Base-by-base conservation (phyloP, 1,284 basidiomycete species). In the Boletus nobilissimus region DNA sequence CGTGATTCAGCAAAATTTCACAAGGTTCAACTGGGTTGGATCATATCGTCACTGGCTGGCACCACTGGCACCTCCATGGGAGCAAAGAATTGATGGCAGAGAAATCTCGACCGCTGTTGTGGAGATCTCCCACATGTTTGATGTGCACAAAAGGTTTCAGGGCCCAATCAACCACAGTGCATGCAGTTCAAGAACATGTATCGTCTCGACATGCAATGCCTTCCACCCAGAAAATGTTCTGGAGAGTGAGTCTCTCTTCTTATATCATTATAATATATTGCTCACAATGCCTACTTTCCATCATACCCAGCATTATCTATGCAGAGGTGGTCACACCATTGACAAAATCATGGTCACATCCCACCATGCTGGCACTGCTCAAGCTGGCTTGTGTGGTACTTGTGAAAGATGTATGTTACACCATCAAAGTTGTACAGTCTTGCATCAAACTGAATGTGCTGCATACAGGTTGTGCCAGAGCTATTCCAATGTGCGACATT, bases 401-500 rank as follows among this genome's bases (percentile, higher is more conserved):
- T n/a, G n/a, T n/a, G n/a, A n/a, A n/a, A n/a, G n/a, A n/a, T n/a
- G n/a, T n/a, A n/a, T n/a, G n/a, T n/a, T n/a, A n/a, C 48, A 51
- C n/a, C n/a, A 19, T 7, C n/a, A n/a, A n/a, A n/a, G n/a, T n/a
- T n/a, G n/a, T n/a, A n/a, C n/a, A n/a, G n/a, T n/a, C n/a, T n/a
- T n/a, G n/a, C n/a, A n/a, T n/a, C n/a, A n/a, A n/a, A n/a, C n/a
- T n/a, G n/a, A n/a, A n/a, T n/a, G n/a, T n/a, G n/a, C n/a, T n/a
- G n/a, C n/a, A n/a, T n/a, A n/a, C 19, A 77, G 76, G 64, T 70
- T 8, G 32, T 77, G 11, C 74, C 67, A 2, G 36, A 65, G 1
- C 34, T 77, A 3, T 77, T 75, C 5, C 19, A 26, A 22, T 70
- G 67, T 18, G 32, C 69, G 1, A 77, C 74, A 0, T 77, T 48